These are phyloP conservation scores for Yamadazyma takamatsuzukensis DNA, from an alignment of 805 yeast species.

Conservation along the genomic window DNA sequence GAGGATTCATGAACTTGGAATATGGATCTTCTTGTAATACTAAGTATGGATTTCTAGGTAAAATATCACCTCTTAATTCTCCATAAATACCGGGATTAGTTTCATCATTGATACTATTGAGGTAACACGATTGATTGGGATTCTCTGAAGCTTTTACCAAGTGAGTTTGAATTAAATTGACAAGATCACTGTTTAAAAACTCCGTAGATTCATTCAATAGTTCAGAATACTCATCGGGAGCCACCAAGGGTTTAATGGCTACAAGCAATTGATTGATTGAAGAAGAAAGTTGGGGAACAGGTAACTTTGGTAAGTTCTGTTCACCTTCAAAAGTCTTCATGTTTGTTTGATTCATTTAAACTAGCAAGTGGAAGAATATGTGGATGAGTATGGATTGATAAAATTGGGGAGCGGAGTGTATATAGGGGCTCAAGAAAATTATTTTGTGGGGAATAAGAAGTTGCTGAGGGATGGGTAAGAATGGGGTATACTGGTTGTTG, in stretches of 20 bases:
- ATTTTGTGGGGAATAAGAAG: no score
- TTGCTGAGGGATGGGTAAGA: no score
- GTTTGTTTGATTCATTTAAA: no score
- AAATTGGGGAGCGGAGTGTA: no score
- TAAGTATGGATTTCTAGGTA: slow-evolving; percentile 77
- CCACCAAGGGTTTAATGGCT: slow-evolving; percentile 58
- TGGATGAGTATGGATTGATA: no score
- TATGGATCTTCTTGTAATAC: slow-evolving; percentile 73
- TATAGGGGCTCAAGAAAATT: no score
- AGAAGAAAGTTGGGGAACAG: slow-evolving; percentile 53
- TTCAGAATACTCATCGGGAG: slow-evolving; percentile 46
- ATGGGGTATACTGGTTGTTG: no score
- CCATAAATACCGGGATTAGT: slow-evolving; percentile 58
- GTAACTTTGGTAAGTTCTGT: slow-evolving; percentile 49
- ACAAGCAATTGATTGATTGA: slow-evolving; percentile 52
- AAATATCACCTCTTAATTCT: slow-evolving; percentile 58
- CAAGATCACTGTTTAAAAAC: slow-evolving; percentile 41
- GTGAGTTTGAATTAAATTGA: slow-evolving; percentile 51
- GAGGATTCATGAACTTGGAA: slow-evolving; percentile 49
- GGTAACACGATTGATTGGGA: slow-evolving; percentile 44
- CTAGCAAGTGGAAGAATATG: no score
- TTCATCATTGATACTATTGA: slow-evolving; percentile 50
- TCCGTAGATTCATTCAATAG: slow-evolving; percentile 42
- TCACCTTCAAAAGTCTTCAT: slow-evolving; percentile 40
- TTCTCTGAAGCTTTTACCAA: slow-evolving; percentile 42